Evolutionary conservation across 139 green algal genomes (phyloP).

Genomic region (Chlorella sp.): DNA sequence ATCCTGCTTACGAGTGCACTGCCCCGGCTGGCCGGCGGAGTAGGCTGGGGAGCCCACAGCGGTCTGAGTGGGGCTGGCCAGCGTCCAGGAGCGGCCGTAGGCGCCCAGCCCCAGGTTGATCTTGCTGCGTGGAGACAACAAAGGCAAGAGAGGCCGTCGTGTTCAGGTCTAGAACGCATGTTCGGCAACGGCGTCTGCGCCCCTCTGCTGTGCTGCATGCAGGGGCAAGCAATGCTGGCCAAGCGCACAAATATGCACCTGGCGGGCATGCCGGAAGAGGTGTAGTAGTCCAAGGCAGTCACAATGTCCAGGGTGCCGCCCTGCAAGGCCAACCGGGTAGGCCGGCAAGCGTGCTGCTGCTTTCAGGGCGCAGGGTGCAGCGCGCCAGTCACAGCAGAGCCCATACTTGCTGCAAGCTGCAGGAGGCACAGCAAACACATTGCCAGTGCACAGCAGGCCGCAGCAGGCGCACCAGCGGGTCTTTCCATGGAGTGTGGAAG

Average conservation of each 20-base stretch:
- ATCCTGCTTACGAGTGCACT: conserved; percentile 25
- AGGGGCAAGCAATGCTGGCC: too few species aligned
- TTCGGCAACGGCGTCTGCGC: too few species aligned
- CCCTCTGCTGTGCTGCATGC: too few species aligned
- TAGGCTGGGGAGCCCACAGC: conserved; percentile 17
- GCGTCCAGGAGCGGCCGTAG: conserved; percentile 43
- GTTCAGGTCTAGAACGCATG: too few species aligned
- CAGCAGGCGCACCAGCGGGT: conserved; percentile 29
- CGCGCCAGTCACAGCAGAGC: too few species aligned
- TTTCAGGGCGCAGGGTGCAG: too few species aligned
- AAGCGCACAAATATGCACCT: not conserved
- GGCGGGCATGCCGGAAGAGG: conserved; percentile 19
- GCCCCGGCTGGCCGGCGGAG: not conserved
- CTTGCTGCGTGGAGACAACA: conserved; percentile 33
- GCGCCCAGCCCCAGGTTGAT: conserved; percentile 35
- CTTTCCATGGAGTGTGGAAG: conserved; percentile 36
- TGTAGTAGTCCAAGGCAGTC: conserved; percentile 12
- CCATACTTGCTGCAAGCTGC: too few species aligned
- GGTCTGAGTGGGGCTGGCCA: not conserved
- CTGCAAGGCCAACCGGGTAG: not conserved
- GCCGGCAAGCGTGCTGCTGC: too few species aligned
- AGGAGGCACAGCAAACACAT: not conserved
- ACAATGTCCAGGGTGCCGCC: conserved; percentile 26
- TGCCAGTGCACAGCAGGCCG: too few species aligned
- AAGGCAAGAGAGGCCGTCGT: too few species aligned